Evolutionary conservation across 177 flowering plant species (phyloP), one percentile per base, ranked within the genome.

Genomic region (Viscum album): DNA sequence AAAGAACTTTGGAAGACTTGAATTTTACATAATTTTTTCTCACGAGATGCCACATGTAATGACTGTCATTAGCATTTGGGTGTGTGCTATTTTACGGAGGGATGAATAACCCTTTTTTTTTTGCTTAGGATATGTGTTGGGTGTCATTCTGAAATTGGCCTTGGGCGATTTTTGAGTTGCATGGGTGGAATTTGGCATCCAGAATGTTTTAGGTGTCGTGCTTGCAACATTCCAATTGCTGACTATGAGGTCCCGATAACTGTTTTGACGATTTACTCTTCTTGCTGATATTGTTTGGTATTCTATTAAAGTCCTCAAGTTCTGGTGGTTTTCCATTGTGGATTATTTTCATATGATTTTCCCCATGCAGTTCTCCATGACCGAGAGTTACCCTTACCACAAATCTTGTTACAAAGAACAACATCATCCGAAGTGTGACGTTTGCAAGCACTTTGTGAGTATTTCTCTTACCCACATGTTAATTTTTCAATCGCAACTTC

Each of bases 131-230:
- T 83, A 43, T 94, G 98, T 79, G 96, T 93, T 64, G 96, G 97
- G 62, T 94, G 98, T 83, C 82, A 86, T 34, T 50, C 76, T 66
- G 91, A 86, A 83, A 92, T 94, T 78, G 96, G 95, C 61, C 86
- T 86, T 76, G 98, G 97, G 68, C 80, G 95, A 69, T 92, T 75
- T 75, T 75, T 94, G 73, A 92, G 86, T 81, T 89, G 96, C 82
- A 83, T 89, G 95, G 88, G 83, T 67, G 83, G 81, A 70, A 80
- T 87, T 72, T 94, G 96, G 96, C 98, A 94, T 81, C 98, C 97
- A 37, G 92, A 94, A 72, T 94, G 98, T 77, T 91, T 94, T 36
- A 78, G 96, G 66, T 94, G 98, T 78, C 84, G 84, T 81, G 81
- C 88, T 72, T 94, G 98, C 79, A 80, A 82, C 71, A 83, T 64